phyloP scores from a whole-genome alignment of 306 rosid species.

The Fragaria ananassa region DNA sequence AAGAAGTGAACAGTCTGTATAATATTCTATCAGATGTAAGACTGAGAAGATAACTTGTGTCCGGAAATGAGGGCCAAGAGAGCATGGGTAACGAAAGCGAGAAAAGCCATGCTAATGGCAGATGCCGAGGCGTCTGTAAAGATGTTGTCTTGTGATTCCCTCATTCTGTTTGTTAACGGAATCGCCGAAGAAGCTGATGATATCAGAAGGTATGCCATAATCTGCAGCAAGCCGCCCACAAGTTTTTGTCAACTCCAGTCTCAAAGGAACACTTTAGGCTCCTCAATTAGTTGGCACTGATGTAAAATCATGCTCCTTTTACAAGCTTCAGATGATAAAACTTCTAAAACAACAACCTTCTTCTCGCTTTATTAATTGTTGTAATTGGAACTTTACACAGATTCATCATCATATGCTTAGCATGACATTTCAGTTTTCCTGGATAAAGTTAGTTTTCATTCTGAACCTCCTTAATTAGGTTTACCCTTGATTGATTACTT shows the following conservation, averaged over 20 bases:
- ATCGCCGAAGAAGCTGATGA: constrained; percentile 70
- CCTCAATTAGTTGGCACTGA: not conserved
- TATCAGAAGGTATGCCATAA: constrained; percentile 67
- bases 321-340: not conserved
- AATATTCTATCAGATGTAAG: constrained; percentile 42
- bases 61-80: constrained; percentile 61
- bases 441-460: not conserved
- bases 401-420: not conserved
- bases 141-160: constrained; percentile 58
- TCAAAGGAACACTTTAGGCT: not conserved
- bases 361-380: not conserved
- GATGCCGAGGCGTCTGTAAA: constrained; percentile 63
- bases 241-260: not conserved
- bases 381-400: not conserved
- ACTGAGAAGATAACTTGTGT: constrained; percentile 50
- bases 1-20: not conserved
- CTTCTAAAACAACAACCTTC: not conserved
- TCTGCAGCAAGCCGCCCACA: constrained; percentile 38
- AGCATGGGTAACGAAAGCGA: constrained; percentile 59
- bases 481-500: not conserved
- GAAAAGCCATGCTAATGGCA: constrained; percentile 63
- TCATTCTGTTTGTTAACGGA: constrained; percentile 64
- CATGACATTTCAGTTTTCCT: not conserved
- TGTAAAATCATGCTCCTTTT: not conserved
- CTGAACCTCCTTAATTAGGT: not conserved